Percentiles rank a stretch among this genome's conserved stretches.
phyloP scores from a whole-genome alignment of 1,139 yeast species.

The Hansenula lynferdii region DNA sequence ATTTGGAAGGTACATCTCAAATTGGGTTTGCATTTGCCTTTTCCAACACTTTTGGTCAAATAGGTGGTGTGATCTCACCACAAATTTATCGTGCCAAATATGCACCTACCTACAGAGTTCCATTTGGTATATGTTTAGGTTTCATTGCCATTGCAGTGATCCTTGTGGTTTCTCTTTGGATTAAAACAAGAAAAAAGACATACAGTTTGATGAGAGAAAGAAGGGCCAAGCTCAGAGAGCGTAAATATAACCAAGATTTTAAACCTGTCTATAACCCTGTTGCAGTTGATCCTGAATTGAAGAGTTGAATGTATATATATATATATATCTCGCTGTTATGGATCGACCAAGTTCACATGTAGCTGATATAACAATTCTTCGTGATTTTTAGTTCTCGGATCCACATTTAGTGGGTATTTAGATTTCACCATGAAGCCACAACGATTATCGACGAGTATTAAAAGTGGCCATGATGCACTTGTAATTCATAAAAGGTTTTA shows the following conservation, averaged over 20 bases:
- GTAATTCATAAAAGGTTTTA: too few relatives aligned
- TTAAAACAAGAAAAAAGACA: constrained; percentile 1
- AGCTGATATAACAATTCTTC: too few relatives aligned
- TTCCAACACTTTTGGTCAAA: constrained; percentile 7
- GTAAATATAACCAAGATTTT: constrained; percentile 1
- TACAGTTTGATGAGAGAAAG: constrained; percentile 3
- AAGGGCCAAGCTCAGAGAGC: constrained; percentile 4
- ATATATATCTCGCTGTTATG: too few relatives aligned
- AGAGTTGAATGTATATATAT: too few relatives aligned
- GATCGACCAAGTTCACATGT: too few relatives aligned
- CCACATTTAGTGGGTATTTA: too few relatives aligned
- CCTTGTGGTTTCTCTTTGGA: background rate
- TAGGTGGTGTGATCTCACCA: constrained; percentile 1
- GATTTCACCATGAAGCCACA: too few relatives aligned
- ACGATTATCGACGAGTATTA: too few relatives aligned
- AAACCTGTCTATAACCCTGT: constrained; percentile 8
- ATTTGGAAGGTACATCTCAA: constrained; percentile 7
- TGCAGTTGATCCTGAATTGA: background rate
- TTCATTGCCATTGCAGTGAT: constrained; percentile 7
- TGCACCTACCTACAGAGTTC: constrained; percentile 3
- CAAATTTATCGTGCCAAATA: background rate
- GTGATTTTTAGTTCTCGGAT: too few relatives aligned
- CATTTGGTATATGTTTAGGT: constrained; percentile 9
- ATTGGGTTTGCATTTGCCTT: constrained; percentile 8
- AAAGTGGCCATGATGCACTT: too few relatives aligned